phyloP scores from a whole-genome alignment of 495 filamentous ascomycete genomes.

The Pseudoneurospora amorphoporcata region DNA sequence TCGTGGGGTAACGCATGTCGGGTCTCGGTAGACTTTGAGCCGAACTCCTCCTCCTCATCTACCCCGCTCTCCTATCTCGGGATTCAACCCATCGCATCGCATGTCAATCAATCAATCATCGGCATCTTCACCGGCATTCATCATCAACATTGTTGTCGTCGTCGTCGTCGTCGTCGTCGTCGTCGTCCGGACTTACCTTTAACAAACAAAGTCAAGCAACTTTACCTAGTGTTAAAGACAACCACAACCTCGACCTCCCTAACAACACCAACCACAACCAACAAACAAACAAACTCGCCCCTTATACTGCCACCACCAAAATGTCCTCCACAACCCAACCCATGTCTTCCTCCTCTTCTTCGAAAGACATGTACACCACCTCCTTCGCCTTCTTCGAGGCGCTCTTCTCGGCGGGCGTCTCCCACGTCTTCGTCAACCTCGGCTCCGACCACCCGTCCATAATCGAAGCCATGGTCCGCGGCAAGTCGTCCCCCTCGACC shows the following conservation, averaged over 20 bases:
- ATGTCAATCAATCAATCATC: neutral
- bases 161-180: neutral
- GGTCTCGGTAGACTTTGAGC: neutral
- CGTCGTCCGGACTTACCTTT: neutral
- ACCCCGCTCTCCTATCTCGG: neutral
- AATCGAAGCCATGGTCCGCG: slow-evolving; percentile 93
- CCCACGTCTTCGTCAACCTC: slow-evolving; percentile 87
- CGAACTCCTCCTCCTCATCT: neutral
- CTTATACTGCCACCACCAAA: neutral
- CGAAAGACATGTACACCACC: slow-evolving; percentile 35
- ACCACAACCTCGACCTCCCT: neutral
- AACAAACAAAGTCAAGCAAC: neutral
- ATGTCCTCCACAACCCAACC: neutral
- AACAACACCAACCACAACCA: neutral
- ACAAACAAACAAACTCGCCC: neutral
- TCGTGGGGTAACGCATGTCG: neutral
- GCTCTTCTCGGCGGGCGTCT: slow-evolving; percentile 83
- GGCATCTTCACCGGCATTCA: neutral
- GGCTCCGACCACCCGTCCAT: slow-evolving; percentile 91
- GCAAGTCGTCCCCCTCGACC: slow-evolving; percentile 49
- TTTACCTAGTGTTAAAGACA: neutral
- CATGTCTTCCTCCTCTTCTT: neutral
- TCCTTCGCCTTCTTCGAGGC: slow-evolving; percentile 87
- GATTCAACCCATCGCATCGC: neutral
- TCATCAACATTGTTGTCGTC: too few relatives aligned